Percentiles rank a stretch among this genome's conserved stretches.
Conservation (phyloP, 495 filamentous ascomycete genomes). For the Collariella sp. region DNA sequence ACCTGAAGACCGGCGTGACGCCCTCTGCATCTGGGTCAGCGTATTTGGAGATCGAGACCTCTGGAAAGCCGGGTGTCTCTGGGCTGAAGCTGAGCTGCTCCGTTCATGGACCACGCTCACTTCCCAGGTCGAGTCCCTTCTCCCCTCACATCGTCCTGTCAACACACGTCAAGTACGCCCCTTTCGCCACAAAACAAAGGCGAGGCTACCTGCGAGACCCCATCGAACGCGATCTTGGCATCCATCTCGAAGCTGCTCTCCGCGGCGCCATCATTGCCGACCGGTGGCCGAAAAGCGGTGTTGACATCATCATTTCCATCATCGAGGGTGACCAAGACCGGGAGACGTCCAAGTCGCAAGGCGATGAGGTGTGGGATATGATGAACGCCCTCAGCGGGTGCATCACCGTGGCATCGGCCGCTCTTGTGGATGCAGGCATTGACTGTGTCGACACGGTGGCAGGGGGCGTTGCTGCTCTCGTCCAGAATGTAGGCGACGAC, state of each 20-base stretch:
- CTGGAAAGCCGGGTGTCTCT: constrained; percentile 41
- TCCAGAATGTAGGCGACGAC: constrained; percentile 34
- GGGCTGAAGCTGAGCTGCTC: constrained; percentile 84
- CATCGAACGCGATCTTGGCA: constrained; percentile 78
- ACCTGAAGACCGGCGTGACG: constrained; percentile 82
- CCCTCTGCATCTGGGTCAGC: constrained; percentile 91
- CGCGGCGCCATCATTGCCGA: constrained; percentile 83
- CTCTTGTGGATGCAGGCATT: constrained; percentile 89
- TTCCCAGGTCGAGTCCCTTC: constrained; percentile 82
- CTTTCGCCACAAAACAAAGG: constrained; percentile 75
- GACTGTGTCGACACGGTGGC: constrained; percentile 88
- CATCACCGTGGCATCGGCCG: constrained; percentile 91
- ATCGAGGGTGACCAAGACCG: constrained; percentile 72
- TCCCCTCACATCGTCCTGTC: constrained; percentile 83
- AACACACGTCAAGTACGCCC: constrained; percentile 90
- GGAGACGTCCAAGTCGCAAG: constrained; percentile 36
- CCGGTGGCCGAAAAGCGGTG: constrained; percentile 91
- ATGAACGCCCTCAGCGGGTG: constrained; percentile 89
- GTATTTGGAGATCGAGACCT: constrained; percentile 75
- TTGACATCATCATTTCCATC: constrained; percentile 85
- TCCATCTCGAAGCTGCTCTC: constrained; percentile 84
- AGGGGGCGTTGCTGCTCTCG: constrained; percentile 81
- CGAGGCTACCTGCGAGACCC: constrained; percentile 81
- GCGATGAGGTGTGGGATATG: constrained; percentile 57
- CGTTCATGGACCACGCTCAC: constrained; percentile 84